phyloP scores from a whole-genome alignment of 1,284 basidiomycete genomes.

The Albatrellus sp. region DNA sequence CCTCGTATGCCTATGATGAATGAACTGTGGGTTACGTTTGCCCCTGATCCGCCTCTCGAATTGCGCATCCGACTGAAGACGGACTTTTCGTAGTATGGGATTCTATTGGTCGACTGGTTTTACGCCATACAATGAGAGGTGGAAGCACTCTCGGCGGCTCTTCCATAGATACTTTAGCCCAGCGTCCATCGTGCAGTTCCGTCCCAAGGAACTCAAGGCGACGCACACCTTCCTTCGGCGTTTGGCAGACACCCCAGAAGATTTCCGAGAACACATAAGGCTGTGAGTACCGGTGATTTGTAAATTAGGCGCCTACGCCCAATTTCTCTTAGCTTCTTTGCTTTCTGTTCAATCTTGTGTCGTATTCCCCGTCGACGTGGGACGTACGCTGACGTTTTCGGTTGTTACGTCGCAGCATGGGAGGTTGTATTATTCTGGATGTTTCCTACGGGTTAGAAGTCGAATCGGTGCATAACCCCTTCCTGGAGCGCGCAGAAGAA shows the following conservation, averaged over 20 bases:
- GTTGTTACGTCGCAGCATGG: constrained; percentile 5
- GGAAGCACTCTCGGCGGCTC: constrained; percentile 10
- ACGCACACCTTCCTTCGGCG: constrained; percentile 11
- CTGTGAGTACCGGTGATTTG: constrained; percentile 5
- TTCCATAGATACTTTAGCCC: constrained; percentile 13
- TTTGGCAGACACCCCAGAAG: constrained; percentile 10
- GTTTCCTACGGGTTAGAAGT: constrained; percentile 13
- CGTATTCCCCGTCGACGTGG: too few species aligned
- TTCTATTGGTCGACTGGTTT: constrained; percentile 14
- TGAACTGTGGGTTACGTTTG: constrained; percentile 9
- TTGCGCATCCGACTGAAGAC: not conserved
- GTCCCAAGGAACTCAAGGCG: constrained; percentile 11
- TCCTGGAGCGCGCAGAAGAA: constrained; percentile 13
- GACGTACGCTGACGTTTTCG: too few species aligned
- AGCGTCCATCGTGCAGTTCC: constrained; percentile 11
- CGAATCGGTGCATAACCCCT: constrained; percentile 11
- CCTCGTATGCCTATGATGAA: constrained; percentile 13
- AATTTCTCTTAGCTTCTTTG: too few species aligned
- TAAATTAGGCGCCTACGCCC: too few species aligned
- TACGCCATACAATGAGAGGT: constrained; percentile 13
- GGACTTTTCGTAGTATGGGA: constrained; percentile 9
- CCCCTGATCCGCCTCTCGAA: not conserved
- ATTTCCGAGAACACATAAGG: constrained; percentile 12
- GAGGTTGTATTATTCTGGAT: constrained; percentile 12
- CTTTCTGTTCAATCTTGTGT: not conserved